Conservation (phyloP, 306 rosid genomes). For the Quercus berberidifolia region DNA sequence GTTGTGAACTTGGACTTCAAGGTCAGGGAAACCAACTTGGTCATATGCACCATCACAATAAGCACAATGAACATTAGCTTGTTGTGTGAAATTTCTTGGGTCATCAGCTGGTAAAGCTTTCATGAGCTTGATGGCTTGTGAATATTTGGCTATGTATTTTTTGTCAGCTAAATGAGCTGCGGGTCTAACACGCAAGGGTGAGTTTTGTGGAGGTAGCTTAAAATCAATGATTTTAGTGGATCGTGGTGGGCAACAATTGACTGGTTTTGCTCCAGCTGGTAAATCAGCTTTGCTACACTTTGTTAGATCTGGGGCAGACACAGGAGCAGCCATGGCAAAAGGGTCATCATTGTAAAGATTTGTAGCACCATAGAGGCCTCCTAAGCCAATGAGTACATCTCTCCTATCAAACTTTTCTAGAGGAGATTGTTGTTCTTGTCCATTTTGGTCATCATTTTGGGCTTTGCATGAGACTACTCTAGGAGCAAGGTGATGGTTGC, state of each 20-base stretch:
- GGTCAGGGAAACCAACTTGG: conserved; percentile 56
- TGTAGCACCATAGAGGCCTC: conserved; percentile 54
- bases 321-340: conserved; percentile 54
- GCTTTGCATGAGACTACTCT: conserved; percentile 30
- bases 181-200: conserved; percentile 41
- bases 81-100: conserved; percentile 68
- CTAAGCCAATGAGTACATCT: conserved; percentile 56
- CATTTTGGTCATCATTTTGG: conserved; percentile 16
- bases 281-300: conserved; percentile 54
- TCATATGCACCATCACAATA: conserved; percentile 82
- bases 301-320: conserved; percentile 46
- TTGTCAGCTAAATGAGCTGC: conserved; percentile 51
- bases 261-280: conserved; percentile 23
- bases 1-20: conserved; percentile 66
- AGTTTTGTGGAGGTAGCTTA: conserved; percentile 10
- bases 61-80: conserved; percentile 78
- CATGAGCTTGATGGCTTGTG: conserved; percentile 55
- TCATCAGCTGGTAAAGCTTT: conserved; percentile 58
- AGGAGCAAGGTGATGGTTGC: conserved; percentile 1
- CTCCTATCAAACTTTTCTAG: conserved; percentile 42
- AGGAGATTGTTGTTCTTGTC: background rate
- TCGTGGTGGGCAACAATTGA: conserved; percentile 71
- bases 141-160: conserved; percentile 47
- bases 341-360: conserved; percentile 27
- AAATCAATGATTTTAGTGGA: conserved; percentile 43